Percentiles rank a stretch among this genome's conserved stretches.
Evolutionary conservation across 495 filamentous ascomycete species (phyloP).

Genomic region (Achaetomiella virescens): DNA sequence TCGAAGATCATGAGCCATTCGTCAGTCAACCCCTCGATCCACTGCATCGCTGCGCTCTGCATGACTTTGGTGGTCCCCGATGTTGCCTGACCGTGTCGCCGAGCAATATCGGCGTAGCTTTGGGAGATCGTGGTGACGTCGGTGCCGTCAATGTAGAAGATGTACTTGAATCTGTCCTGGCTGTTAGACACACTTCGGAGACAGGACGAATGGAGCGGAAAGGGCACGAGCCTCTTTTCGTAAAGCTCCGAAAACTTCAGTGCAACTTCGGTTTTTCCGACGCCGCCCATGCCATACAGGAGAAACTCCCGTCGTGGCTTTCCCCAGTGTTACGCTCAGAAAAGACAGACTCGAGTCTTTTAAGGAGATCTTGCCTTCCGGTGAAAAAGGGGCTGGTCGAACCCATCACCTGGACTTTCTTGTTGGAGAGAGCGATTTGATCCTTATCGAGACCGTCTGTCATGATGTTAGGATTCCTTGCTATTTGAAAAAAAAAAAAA

Average conservation of each 20-base stretch:
- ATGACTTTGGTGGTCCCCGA: background rate
- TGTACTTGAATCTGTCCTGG: constrained; percentile 8
- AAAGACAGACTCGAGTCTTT: constrained; percentile 8
- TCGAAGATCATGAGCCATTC: constrained; percentile 24
- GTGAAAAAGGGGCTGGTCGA: constrained; percentile 16
- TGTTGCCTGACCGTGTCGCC: background rate
- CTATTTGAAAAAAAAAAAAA: background rate
- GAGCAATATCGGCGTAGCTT: constrained; percentile 11
- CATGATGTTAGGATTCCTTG: background rate
- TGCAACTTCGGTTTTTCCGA: constrained; percentile 24
- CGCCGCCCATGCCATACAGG: constrained; percentile 20
- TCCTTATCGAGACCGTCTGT: constrained; percentile 5
- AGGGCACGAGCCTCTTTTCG: background rate
- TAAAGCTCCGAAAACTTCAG: constrained; percentile 9
- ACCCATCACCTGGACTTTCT: background rate
- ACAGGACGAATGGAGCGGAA: background rate
- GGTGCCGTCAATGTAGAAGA: constrained; percentile 23
- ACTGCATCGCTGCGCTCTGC: constrained; percentile 3
- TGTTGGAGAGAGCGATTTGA: background rate
- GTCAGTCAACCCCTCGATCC: constrained; percentile 10
- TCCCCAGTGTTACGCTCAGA: background rate
- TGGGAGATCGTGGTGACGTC: constrained; percentile 9
- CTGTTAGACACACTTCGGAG: background rate
- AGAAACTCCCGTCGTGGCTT: constrained; percentile 10
- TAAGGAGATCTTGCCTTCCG: constrained; percentile 16